phyloP scores from a whole-genome alignment of 805 yeast species.

The Alloascoidea africana region DNA sequence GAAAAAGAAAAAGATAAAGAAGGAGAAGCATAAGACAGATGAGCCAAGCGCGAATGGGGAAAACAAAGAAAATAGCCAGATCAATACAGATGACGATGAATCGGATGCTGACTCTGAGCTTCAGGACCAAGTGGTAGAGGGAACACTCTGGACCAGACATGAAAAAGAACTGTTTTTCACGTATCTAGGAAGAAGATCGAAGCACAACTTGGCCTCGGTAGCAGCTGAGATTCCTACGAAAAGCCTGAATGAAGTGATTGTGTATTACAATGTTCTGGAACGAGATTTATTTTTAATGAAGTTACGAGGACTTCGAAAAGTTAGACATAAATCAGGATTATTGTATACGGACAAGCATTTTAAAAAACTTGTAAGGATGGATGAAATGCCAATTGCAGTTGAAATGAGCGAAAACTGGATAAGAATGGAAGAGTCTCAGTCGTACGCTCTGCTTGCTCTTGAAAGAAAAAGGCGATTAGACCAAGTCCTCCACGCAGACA shows the following conservation, averaged over 20 bases:
- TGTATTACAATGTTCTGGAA: background rate
- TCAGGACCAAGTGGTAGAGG: too few relatives aligned
- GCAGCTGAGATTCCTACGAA: background rate
- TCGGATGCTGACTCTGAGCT: too few relatives aligned
- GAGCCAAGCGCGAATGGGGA: background rate
- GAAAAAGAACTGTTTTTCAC: conserved; percentile 1
- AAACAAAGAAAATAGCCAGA: background rate
- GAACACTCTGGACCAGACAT: background rate
- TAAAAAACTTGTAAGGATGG: background rate
- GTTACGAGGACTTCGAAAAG: background rate
- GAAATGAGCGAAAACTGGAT: conserved; percentile 1
- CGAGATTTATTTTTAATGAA: background rate
- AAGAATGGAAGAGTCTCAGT: background rate
- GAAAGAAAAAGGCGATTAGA: too few relatives aligned
- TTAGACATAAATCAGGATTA: too few relatives aligned
- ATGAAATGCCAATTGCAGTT: background rate
- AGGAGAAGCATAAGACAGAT: background rate
- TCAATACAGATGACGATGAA: conserved; percentile 1
- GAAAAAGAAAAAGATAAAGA: background rate
- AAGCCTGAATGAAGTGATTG: background rate
- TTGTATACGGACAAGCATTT: too few relatives aligned
- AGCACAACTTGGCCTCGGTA: background rate
- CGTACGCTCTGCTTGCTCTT: too few relatives aligned
- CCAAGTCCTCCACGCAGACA: background rate
- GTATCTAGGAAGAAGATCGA: conserved; percentile 1